A percentile compares a stretch with the other conserved stretches of the same genome.
phyloP scores from a whole-genome alignment of 2,329 filamentous ascomycete species.

The Colletotrichum cereale region DNA sequence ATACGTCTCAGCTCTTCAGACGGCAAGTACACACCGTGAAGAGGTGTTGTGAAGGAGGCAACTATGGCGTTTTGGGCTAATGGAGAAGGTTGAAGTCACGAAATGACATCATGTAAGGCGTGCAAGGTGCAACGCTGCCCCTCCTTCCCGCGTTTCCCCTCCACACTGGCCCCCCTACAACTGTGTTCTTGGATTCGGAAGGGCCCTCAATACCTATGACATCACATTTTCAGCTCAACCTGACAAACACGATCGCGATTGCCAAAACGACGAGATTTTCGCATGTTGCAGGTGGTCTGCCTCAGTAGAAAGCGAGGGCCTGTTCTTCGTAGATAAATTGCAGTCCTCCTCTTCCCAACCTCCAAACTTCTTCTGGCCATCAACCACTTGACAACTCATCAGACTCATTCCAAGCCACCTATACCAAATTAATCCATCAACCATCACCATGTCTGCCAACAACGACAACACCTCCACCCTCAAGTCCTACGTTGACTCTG shows the following conservation, averaged over 20 bases:
- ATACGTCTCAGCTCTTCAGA: slow-evolving; percentile 25
- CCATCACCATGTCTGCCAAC: slow-evolving; percentile 40
- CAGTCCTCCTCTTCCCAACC: slow-evolving; percentile 1
- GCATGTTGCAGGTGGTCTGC: slow-evolving; percentile 25
- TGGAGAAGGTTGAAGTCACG: slow-evolving; percentile 4
- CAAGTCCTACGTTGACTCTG: slow-evolving; percentile 81
- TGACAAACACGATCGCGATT: slow-evolving; percentile 22
- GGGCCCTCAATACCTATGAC: slow-evolving; percentile 31
- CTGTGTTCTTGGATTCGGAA: slow-evolving; percentile 16
- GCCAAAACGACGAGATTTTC: slow-evolving; percentile 35
- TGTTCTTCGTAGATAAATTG: slow-evolving; percentile 28
- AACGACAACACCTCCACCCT: slow-evolving; percentile 74
- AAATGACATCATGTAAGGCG: slow-evolving; percentile 37
- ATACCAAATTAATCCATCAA: background rate
- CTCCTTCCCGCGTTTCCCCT: slow-evolving; percentile 20
- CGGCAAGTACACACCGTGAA: background rate
- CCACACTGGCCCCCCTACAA: slow-evolving; percentile 11
- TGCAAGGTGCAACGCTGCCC: slow-evolving; percentile 23
- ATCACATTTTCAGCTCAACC: slow-evolving; percentile 30
- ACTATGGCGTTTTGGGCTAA: slow-evolving; percentile 15
- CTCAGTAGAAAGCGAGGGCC: background rate
- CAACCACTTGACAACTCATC: slow-evolving; percentile 1
- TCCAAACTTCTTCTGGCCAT: fast-evolving
- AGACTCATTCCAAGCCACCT: slow-evolving; percentile 10
- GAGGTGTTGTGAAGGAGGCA: slow-evolving; percentile 6